Percentiles rank a stretch among this genome's conserved stretches.
These are phyloP conservation scores for Aspergillus sp. DNA, from an alignment of 2,329 filamentous ascomycete genomes.

Conservation along the genomic window DNA sequence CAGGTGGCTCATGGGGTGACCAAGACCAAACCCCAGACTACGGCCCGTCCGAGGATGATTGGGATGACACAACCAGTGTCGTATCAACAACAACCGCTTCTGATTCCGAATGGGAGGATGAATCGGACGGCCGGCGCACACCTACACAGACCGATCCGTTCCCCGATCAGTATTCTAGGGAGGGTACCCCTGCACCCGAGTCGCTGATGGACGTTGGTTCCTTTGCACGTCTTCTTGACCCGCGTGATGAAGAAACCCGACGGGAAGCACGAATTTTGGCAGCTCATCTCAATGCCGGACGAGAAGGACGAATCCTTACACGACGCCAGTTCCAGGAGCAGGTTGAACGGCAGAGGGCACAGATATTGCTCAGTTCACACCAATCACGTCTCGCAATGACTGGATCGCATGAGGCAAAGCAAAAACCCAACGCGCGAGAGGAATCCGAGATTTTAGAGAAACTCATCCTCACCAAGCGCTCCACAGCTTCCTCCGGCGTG, in stretches of 20 bases:
- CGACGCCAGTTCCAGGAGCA: slow-evolving; percentile 72
- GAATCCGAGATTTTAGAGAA: slow-evolving; percentile 60
- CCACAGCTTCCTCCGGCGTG: slow-evolving; percentile 25
- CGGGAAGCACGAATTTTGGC: slow-evolving; percentile 80
- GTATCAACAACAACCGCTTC: slow-evolving; percentile 63
- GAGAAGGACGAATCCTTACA: slow-evolving; percentile 68
- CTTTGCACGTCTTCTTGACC: slow-evolving; percentile 79
- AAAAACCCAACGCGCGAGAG: slow-evolving; percentile 48
- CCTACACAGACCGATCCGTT: slow-evolving; percentile 69
- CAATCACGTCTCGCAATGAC: slow-evolving; percentile 27
- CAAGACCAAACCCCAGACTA: slow-evolving; percentile 81
- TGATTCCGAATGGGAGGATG: slow-evolving; percentile 50
- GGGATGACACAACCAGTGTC: slow-evolving; percentile 77
- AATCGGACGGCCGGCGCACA: slow-evolving; percentile 58
- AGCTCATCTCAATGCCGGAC: slow-evolving; percentile 66
- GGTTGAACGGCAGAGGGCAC: slow-evolving; percentile 67
- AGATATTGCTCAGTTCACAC: slow-evolving; percentile 59
- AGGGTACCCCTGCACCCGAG: slow-evolving; percentile 59
- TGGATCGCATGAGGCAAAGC: slow-evolving; percentile 17
- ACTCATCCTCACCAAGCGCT: slow-evolving; percentile 57
- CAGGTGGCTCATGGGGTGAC: slow-evolving; percentile 81
- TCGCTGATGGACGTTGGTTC: slow-evolving; percentile 64
- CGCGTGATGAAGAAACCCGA: slow-evolving; percentile 71
- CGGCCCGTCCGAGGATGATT: slow-evolving; percentile 53
- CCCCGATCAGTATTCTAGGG: slow-evolving; percentile 46